A percentile compares a stretch with the other conserved stretches of the same genome.
Evolutionary conservation across 352 stramenopile species (phyloP).

Genomic region (Phytophthora brassicae): DNA sequence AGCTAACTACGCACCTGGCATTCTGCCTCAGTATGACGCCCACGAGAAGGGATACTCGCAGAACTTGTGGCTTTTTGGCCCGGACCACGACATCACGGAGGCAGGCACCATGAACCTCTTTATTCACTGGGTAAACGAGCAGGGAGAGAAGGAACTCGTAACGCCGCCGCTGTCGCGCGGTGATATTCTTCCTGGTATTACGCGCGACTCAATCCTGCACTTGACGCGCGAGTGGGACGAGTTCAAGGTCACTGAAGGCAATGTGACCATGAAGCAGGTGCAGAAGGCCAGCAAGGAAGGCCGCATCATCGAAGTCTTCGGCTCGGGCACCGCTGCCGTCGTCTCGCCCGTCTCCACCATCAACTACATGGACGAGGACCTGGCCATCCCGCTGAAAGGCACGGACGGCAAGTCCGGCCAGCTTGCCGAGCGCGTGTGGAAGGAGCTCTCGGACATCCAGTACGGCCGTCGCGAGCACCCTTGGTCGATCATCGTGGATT

Average conservation of each 20-base stretch:
- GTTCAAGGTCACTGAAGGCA: constrained; percentile 94
- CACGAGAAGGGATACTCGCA: constrained; percentile 86
- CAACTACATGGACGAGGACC: constrained; percentile 93
- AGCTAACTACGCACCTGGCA: constrained; percentile 89
- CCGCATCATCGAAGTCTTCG: constrained; percentile 94
- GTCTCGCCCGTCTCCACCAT: constrained; percentile 94
- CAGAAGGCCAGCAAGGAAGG: constrained; percentile 89
- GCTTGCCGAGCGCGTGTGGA: constrained; percentile 88
- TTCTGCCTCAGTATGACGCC: constrained; percentile 91
- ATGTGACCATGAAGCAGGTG: constrained; percentile 95
- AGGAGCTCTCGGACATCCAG: constrained; percentile 90
- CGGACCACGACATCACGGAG: constrained; percentile 89
- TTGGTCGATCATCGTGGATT: constrained; percentile 57
- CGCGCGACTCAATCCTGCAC: constrained; percentile 94
- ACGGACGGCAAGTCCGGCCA: constrained; percentile 82
- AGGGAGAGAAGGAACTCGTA: constrained; percentile 93
- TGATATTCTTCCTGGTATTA: constrained; percentile 98
- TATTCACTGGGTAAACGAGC: constrained; percentile 93
- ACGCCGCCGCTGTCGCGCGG: constrained; percentile 93
- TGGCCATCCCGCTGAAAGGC: constrained; percentile 89
- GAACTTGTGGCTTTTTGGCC: constrained; percentile 96
- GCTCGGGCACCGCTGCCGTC: constrained; percentile 94
- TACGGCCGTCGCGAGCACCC: constrained; percentile 57
- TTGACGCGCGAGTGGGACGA: constrained; percentile 90
- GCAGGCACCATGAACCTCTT: constrained; percentile 99